These are phyloP conservation scores for Ormosia semicastrata DNA, from an alignment of 306 rosid genomes.

Conservation along the genomic window DNA sequence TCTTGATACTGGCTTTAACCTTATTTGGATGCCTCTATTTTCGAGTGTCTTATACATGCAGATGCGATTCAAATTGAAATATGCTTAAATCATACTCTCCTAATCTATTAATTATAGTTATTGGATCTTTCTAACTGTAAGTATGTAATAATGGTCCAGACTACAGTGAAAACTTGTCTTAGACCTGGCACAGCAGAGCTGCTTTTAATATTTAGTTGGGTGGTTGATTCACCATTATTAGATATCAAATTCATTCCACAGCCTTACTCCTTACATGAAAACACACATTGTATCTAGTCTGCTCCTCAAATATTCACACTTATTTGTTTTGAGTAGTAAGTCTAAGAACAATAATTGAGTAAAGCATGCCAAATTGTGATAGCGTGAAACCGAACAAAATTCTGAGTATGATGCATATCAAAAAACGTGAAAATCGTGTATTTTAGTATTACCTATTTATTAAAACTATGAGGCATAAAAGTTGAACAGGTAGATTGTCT, in stretches of 20 bases:
- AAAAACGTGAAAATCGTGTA: background rate
- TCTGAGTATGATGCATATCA: background rate
- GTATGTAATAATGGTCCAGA: slow-evolving; percentile 8
- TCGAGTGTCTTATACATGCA: background rate
- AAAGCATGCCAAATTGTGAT: background rate
- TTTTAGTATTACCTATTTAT: background rate
- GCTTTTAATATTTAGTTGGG: slow-evolving; percentile 12
- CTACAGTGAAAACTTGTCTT: background rate
- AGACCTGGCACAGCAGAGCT: background rate
- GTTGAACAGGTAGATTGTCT: background rate
- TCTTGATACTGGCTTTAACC: background rate
- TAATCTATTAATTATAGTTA: background rate
- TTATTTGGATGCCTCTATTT: background rate
- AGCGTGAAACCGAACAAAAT: background rate
- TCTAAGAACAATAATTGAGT: background rate
- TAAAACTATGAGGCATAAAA: background rate
- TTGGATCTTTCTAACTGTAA: background rate
- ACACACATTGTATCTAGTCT: background rate
- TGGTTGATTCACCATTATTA: slow-evolving; percentile 30
- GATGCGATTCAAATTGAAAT: background rate
- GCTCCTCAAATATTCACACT: background rate
- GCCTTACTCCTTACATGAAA: background rate
- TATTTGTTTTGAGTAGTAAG: background rate
- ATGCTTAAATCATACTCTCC: background rate
- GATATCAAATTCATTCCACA: slow-evolving; percentile 2